Evolutionary conservation across 164 flowering plant genomes (phyloP), one percentile per base, ranked within the genome.

Genomic region (Magnolia officinalis): DNA sequence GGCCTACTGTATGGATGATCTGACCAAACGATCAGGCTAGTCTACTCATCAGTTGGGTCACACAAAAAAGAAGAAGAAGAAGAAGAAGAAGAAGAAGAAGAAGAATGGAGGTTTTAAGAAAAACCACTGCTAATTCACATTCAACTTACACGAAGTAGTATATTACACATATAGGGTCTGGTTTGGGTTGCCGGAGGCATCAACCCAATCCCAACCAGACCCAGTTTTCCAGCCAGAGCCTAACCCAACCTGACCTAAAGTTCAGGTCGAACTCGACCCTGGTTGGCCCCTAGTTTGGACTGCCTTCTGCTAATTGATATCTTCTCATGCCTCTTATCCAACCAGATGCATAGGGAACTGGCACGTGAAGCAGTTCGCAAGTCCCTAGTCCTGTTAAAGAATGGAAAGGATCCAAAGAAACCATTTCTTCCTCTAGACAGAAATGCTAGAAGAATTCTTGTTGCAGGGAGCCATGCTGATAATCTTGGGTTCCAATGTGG

Each of bases 401-500:
- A 92, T 86, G 98, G 97, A 31, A 90, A 89, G 78, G 87, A 88
- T 75, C 81, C 84, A 58, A 75, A 82, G 65, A 85, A 85, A 78
- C 88, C 90, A 67, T 82, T 92, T 78, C 93, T 94, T 76, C 97
- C 97, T 13, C 75, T 94, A 74, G 88, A 89, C 74, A 88, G 72
- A 84, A 87, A 85, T 75, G 92, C 89, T 6, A 83, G 81, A 78
- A 90, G 80, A 74, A 87, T 94, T 76, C 93, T 94, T 74, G 88
- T 91, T 78, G 86, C 88, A 70, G 98, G 98, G 80, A 78, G 82
- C 18, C 95, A 91, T 87, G 96, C 96, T 82, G 91, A 94, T 84
- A 85, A 94, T 87, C 90, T 94, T 71, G 98, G 98, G 19, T 92
- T 84, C 74, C 98, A 89, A 63, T 92, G 98, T 74, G 98, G 98